Evolutionary conservation across 257 asterid genomes (phyloP).

Genomic region (Fraxinus anomala): DNA sequence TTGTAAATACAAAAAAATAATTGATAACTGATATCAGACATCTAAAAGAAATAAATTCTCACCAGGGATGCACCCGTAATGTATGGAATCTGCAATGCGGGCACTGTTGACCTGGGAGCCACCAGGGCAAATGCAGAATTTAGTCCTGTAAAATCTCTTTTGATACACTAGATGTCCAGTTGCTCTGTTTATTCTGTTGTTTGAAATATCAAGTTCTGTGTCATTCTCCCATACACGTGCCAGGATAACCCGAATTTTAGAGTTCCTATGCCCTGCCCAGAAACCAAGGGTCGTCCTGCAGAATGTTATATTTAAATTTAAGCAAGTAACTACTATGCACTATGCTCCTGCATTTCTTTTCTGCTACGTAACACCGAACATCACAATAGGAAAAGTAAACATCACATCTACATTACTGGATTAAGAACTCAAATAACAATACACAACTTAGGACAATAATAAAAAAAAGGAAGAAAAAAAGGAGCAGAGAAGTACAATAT

Average conservation of each 20-base stretch:
- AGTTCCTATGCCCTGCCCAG: constrained; percentile 99
- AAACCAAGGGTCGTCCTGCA: constrained; percentile 92
- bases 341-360: constrained; percentile 8
- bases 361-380: neutral
- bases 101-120: constrained; percentile 99
- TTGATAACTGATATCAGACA: constrained; percentile 1
- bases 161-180: constrained; percentile 83
- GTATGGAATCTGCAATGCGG: constrained; percentile 94
- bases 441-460: neutral
- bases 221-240: constrained; percentile 97
- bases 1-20: neutral
- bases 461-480: neutral
- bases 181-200: constrained; percentile 86
- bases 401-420: neutral
- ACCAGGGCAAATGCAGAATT: constrained; percentile 99
- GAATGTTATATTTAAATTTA: constrained; percentile 24
- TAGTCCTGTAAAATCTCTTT: constrained; percentile 82
- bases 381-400: constrained; percentile 8
- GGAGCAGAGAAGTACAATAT: neutral
- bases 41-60: constrained; percentile 31
- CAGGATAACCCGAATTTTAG: constrained; percentile 87
- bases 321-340: constrained; percentile 9
- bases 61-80: constrained; percentile 98
- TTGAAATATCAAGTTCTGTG: constrained; percentile 84
- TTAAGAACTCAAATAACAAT: constrained; percentile 1